Conservation (phyloP, 148 eudicot genomes). For the Suaeda aralocaspica region DNA sequence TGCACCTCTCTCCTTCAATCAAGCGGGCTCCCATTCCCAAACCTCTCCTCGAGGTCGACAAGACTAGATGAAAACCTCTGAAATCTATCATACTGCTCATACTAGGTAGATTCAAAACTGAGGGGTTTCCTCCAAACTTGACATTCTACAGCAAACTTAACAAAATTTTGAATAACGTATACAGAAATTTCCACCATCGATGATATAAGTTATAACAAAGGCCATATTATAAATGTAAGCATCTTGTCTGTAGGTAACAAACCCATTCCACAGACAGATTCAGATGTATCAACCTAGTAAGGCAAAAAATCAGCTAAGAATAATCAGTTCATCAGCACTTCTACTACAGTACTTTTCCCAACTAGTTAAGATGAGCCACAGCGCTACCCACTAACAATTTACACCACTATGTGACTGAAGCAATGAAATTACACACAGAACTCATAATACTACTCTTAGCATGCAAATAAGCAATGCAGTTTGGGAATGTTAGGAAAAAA, state of each 20-base stretch:
- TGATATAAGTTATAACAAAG: not conserved
- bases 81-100: slow-evolving; percentile 65
- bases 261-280: not conserved
- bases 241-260: no score
- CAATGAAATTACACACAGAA: not conserved
- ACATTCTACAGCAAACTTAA: slow-evolving; percentile 44
- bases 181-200: not conserved
- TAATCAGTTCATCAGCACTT: no score
- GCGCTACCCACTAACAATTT: not conserved
- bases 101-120: slow-evolving; percentile 74
- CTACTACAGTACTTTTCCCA: no score
- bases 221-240: not conserved
- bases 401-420: not conserved
- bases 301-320: not conserved
- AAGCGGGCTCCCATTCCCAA: slow-evolving; percentile 68
- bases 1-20: slow-evolving; percentile 76
- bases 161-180: not conserved
- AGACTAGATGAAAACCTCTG: slow-evolving; percentile 66
- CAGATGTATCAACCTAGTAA: not conserved
- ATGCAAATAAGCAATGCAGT: no score
- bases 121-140: slow-evolving; percentile 93
- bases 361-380: not conserved
- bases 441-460: not conserved
- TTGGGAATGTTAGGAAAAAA: no score
- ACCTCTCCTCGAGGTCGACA: slow-evolving; percentile 65